Conservation (phyloP, 495 filamentous ascomycete genomes). For the Podospora fimiseda region DNA sequence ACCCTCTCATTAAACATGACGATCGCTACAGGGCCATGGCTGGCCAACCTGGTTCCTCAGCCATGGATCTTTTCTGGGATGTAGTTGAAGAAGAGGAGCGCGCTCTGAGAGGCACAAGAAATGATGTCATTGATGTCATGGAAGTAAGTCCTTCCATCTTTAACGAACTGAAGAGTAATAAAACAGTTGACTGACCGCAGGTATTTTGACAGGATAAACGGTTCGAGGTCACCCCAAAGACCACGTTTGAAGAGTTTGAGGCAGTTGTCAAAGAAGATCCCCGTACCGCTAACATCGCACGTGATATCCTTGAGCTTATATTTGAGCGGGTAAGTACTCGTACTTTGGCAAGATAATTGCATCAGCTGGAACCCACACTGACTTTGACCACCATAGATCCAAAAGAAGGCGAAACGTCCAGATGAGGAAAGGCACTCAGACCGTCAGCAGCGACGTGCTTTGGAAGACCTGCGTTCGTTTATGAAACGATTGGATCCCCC, state of each 20-base stretch:
- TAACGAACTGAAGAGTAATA: not conserved
- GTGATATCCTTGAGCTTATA: conserved; percentile 65
- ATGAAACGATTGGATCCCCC: conserved; percentile 93
- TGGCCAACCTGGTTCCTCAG: conserved; percentile 79
- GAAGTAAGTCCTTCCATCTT: conserved; percentile 56
- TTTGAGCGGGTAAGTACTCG: conserved; percentile 61
- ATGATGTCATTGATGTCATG: conserved; percentile 82
- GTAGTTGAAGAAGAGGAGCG: conserved; percentile 89
- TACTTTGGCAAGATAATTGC: not conserved
- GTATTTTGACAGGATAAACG: conserved; percentile 90
- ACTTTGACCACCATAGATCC: conserved; percentile 47
- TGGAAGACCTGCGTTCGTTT: conserved; percentile 77
- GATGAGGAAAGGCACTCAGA: conserved; percentile 86
- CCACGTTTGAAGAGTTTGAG: conserved; percentile 81
- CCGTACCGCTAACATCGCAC: conserved; percentile 75
- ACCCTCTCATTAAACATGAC: conserved; percentile 72
- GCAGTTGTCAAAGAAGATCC: conserved; percentile 70
- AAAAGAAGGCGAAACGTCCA: conserved; percentile 56
- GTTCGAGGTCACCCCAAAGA: conserved; percentile 80
- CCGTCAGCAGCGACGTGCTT: conserved; percentile 74
- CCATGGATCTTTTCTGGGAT: conserved; percentile 97
- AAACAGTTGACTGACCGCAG: conserved; percentile 2
- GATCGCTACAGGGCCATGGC: conserved; percentile 78
- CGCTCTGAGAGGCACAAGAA: conserved; percentile 69
- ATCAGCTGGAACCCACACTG: conserved; percentile 6